Conservation (phyloP, 306 rosid species). For the Ormosia emarginata region DNA sequence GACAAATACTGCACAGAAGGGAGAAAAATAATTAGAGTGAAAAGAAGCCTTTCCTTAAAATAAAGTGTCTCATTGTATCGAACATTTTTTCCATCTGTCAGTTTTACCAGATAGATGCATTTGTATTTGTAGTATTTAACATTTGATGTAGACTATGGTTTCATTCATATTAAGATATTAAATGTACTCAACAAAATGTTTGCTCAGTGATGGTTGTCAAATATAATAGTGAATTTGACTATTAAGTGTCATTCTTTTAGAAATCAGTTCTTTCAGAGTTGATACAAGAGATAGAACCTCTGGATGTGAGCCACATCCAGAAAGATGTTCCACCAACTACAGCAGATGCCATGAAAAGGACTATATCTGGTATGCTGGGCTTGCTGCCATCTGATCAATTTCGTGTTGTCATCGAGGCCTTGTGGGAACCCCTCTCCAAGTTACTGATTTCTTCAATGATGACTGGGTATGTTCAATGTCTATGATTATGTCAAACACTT, state of each 20-base stretch:
- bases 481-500: neutral
- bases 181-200: neutral
- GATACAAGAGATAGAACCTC: conserved; percentile 93
- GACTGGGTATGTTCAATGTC: conserved; percentile 67
- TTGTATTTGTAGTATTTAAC: neutral
- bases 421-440: conserved; percentile 92
- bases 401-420: conserved; percentile 79
- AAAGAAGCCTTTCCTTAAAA: neutral
- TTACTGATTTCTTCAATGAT: conserved; percentile 88
- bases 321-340: conserved; percentile 85
- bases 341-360: conserved; percentile 94
- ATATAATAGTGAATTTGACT: conserved; percentile 6
- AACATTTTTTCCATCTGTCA: neutral
- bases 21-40: neutral
- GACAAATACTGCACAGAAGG: neutral
- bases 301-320: conserved; percentile 78
- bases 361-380: conserved; percentile 93
- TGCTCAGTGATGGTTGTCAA: conserved; percentile 6
- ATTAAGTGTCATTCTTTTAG: conserved; percentile 31
- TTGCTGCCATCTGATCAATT: conserved; percentile 91
- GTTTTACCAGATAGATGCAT: too few relatives aligned
- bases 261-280: conserved; percentile 62
- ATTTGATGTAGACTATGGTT: neutral
- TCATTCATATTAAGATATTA: neutral
- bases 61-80: neutral